Evolutionary conservation across 768 basidiomycete genomes (phyloP), one percentile per base, ranked within the genome.

Genomic region (Imleria badia): DNA sequence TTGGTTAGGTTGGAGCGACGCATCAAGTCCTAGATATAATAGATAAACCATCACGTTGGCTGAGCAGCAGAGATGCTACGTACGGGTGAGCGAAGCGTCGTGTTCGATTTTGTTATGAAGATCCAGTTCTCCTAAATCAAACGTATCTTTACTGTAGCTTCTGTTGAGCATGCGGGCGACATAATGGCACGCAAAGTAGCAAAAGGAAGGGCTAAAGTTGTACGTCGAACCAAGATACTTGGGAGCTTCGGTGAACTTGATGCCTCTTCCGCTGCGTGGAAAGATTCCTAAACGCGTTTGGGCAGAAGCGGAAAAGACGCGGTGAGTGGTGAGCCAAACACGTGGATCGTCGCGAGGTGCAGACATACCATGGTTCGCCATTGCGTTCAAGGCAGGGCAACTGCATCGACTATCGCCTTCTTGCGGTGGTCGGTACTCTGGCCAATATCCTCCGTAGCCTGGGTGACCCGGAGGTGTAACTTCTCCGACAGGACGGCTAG

Each of bases 311-410:
- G 19, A 42, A 41, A 19, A 20, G 12, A 14, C n/a, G 29, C 17
- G 33, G 17, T 20, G 20, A 38, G 7, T 3, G 29, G 33, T 35
- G 41, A 23, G 26, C 19, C 1, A 10, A 8, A 38, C 10, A 3
- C 17, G 9, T 34, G 12, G 33, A 31, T 42, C 30, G 85, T 82
- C 3, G 76, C 75, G 65, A 72, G 80, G 53, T 78, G 78, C n/a
- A 26, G 36, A 53, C 69, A 23, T 38, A 89, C 89, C 89, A 60
- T 91, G 89, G 64, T 91, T 91, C 6, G 89, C 87, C 80, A 92
- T 73, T 0, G 87, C 84, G 58, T 92, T 91, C 59, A 91, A 70
- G 12, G 80, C 86, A 3, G 87, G 89, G 60, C 89, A 91, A 2
- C 82, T 81, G 58, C 79, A 80, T 14, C 90, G 75, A 63, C 87